A percentile compares a stretch with the other conserved stretches of the same genome.
phyloP scores from a whole-genome alignment of 1,284 basidiomycete species.

The Vanrija sp. region DNA sequence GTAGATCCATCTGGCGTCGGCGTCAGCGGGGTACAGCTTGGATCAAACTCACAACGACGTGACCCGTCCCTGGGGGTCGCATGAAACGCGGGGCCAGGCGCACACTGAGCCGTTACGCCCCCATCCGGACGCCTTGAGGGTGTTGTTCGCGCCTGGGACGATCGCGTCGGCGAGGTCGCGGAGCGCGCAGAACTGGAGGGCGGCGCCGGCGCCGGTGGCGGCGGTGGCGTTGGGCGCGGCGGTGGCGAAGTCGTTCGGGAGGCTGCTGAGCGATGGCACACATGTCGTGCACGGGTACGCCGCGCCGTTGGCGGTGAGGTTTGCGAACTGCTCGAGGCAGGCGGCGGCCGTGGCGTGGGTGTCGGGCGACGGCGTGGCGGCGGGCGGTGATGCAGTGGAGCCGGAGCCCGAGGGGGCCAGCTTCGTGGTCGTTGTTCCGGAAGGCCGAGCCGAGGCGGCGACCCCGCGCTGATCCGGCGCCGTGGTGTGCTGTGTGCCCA shows the following conservation, averaged over 20 bases:
- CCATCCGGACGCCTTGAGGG: constrained; percentile 21
- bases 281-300: constrained; percentile 42
- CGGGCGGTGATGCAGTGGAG: constrained; percentile 3
- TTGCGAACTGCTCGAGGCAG: constrained; percentile 36
- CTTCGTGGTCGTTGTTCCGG: no score
- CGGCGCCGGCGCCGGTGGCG: constrained; percentile 38
- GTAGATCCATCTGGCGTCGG: constrained; percentile 4
- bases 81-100: constrained; percentile 42
- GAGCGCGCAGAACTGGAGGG: constrained; percentile 48
- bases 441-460: no score
- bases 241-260: constrained; percentile 37
- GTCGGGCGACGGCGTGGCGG: not conserved
- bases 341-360: constrained; percentile 29
- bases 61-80: constrained; percentile 38
- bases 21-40: not conserved
- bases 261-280: constrained; percentile 26
- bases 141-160: constrained; percentile 5
- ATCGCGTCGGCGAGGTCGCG: constrained; percentile 26
- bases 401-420: no score
- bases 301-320: constrained; percentile 18
- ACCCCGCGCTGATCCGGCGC: no score
- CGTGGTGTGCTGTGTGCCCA: not conserved
- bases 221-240: constrained; percentile 17
- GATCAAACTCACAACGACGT: constrained; percentile 39
- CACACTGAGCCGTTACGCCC: constrained; percentile 34